Evolutionary conservation across 163 green algal genomes (phyloP).

Genomic region (Chlorella variabilis): DNA sequence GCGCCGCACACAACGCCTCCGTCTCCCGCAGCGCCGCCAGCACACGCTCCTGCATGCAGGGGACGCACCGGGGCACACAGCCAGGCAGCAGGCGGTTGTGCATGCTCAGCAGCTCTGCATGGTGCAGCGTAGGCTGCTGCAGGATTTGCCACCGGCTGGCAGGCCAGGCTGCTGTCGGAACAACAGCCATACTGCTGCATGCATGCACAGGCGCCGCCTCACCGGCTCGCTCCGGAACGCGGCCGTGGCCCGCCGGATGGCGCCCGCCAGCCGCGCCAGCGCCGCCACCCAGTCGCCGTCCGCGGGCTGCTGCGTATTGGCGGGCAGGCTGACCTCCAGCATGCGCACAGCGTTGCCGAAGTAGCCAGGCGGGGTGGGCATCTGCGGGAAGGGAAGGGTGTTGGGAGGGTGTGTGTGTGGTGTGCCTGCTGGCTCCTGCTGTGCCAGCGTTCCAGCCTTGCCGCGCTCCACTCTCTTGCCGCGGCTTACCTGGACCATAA

Average conservation of each 20-base stretch:
- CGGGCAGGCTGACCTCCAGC: constrained; percentile 1
- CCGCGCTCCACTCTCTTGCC: background rate
- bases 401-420: background rate
- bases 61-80: background rate
- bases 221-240: background rate
- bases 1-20: constrained; percentile 1
- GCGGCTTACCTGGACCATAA: background rate
- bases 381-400: background rate
- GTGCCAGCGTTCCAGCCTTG: no score
- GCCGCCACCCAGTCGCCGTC: background rate
- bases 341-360: constrained; percentile 11
- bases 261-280: background rate
- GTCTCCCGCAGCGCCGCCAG: background rate
- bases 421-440: no score
- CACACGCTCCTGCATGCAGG: background rate
- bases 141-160: no score
- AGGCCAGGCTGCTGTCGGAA: no score
- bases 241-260: constrained; percentile 3
- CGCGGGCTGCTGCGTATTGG: background rate
- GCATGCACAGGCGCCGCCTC: no score
- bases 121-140: no score
- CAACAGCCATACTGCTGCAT: no score
- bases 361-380: constrained; percentile 13
- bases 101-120: no score
- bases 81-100: background rate